A percentile compares a stretch with the other conserved stretches of the same genome.
These are phyloP conservation scores for Aspergillus quadrilineatus DNA, from an alignment of 2,329 filamentous ascomycete species.

Conservation along the genomic window DNA sequence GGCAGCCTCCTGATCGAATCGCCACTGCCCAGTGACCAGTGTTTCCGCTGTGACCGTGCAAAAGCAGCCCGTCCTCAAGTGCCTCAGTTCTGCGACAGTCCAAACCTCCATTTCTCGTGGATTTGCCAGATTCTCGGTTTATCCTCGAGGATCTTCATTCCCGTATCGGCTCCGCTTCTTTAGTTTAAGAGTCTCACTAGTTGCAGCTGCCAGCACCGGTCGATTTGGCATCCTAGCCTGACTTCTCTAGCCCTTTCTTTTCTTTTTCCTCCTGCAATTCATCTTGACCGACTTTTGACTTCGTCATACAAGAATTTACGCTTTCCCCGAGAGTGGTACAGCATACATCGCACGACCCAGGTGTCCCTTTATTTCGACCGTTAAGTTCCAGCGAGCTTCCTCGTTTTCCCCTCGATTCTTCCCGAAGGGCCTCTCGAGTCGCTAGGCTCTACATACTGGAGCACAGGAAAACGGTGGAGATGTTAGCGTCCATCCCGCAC, in stretches of 20 bases:
- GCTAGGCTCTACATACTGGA: slow-evolving; percentile 2
- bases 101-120: background rate
- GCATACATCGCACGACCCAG: slow-evolving; percentile 22
- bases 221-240: slow-evolving; percentile 21
- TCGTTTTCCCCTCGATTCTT: slow-evolving; percentile 13
- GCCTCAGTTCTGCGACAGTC: background rate
- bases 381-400: slow-evolving; percentile 16
- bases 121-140: background rate
- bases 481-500: slow-evolving; percentile 39
- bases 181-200: slow-evolving; percentile 23
- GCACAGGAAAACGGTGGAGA: slow-evolving; percentile 23
- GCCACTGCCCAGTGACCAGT: slow-evolving; percentile 15
- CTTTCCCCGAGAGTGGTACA: slow-evolving; percentile 32
- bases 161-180: slow-evolving; percentile 18
- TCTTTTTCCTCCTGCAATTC: slow-evolving; percentile 23
- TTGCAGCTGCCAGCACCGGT: slow-evolving; percentile 24
- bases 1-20: slow-evolving; percentile 11
- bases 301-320: slow-evolving; percentile 35
- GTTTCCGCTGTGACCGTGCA: background rate
- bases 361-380: slow-evolving; percentile 21
- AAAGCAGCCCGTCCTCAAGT: too few species aligned
- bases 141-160: slow-evolving; percentile 18
- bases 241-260: slow-evolving; percentile 19
- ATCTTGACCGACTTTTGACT: slow-evolving; percentile 39
- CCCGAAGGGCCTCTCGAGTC: slow-evolving; percentile 4